Evolutionary conservation across 257 asterid genomes (phyloP).

Genomic region (Solanum sejunctum): DNA sequence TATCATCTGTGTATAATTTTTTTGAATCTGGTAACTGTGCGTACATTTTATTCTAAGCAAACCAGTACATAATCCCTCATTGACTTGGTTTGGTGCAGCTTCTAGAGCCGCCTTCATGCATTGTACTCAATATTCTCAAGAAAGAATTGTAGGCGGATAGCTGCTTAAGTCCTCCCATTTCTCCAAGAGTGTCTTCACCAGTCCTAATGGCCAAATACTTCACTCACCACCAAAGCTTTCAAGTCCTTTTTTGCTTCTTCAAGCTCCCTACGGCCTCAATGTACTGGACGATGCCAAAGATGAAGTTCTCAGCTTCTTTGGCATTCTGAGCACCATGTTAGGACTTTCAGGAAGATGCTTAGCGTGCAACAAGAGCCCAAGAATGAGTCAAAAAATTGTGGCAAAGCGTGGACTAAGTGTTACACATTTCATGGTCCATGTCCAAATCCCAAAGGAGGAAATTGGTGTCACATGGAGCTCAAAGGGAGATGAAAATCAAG

Average conservation of each 20-base stretch:
- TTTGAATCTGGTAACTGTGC: no score
- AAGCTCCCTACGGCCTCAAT: neutral
- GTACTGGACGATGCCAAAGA: neutral
- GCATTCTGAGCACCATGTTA: neutral
- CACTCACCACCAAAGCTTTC: neutral
- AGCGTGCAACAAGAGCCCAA: neutral
- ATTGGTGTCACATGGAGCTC: neutral
- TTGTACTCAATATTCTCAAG: neutral
- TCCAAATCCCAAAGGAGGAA: neutral
- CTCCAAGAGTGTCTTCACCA: neutral
- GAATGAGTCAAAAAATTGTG: neutral
- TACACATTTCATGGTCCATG: neutral
- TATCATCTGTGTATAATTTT: no score
- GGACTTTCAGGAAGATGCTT: neutral
- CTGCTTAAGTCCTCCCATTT: neutral
- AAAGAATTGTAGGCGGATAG: no score
- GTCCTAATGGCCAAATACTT: neutral
- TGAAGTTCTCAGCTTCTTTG: neutral
- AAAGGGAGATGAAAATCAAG: neutral
- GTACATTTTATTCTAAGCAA: no score
- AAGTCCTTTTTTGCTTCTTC: neutral
- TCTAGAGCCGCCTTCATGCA: neutral
- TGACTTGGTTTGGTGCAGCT: neutral
- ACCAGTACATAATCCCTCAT: neutral
- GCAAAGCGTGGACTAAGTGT: neutral